phyloP scores from a whole-genome alignment of 2,329 filamentous ascomycete genomes.

The Talaromyces sp. region DNA sequence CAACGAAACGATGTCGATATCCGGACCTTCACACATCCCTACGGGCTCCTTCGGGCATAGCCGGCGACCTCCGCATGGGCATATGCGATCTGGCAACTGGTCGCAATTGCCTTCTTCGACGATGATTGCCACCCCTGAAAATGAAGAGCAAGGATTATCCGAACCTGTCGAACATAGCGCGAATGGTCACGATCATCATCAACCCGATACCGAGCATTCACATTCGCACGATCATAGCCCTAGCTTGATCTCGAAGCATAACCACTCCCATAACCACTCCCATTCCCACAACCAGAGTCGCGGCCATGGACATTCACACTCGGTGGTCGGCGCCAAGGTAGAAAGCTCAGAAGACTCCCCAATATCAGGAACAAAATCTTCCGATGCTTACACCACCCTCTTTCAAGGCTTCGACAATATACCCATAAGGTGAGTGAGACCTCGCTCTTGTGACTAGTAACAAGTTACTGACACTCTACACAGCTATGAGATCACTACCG shows the following conservation, averaged over 20 bases:
- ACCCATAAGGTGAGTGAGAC: conserved; percentile 9
- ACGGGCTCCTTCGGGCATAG: conserved; percentile 22
- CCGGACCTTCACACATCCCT: conserved; percentile 26
- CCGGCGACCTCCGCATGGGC: conserved; percentile 28
- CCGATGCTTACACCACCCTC: conserved; percentile 11
- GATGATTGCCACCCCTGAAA: conserved; percentile 20
- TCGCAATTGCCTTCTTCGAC: conserved; percentile 23
- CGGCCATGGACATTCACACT: conserved; percentile 1
- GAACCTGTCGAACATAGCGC: conserved; percentile 17
- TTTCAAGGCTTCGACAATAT: conserved; percentile 11
- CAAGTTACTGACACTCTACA: conserved; percentile 20
- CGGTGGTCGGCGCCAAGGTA: not conserved
- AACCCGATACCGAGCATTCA: conserved; percentile 18
- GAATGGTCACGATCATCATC: conserved; percentile 24
- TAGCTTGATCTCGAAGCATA: conserved; percentile 14
- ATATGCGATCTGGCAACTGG: conserved; percentile 31
- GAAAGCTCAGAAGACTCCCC: not conserved
- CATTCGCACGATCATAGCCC: conserved; percentile 28
- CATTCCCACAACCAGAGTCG: conserved; percentile 25
- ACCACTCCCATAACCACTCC: conserved; percentile 33
- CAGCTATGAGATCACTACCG: conserved; percentile 47
- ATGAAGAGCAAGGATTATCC: conserved; percentile 20
- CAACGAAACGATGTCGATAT: conserved; percentile 30
- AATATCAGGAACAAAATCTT: conserved; percentile 10
- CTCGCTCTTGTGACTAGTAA: not conserved